These are phyloP conservation scores for Penstemon barbatus DNA, from an alignment of 257 asterid species.

Conservation along the genomic window DNA sequence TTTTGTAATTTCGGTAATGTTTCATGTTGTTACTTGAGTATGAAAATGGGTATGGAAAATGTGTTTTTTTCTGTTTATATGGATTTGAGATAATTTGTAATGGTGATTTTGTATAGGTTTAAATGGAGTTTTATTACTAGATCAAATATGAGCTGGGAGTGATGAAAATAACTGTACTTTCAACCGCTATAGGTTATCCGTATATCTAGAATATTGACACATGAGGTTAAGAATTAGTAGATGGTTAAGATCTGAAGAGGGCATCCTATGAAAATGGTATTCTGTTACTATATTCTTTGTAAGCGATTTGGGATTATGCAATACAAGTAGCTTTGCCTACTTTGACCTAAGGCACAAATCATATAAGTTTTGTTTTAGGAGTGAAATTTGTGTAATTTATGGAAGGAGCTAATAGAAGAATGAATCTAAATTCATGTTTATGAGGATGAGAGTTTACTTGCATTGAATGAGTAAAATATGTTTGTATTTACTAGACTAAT, in stretches of 20 bases:
- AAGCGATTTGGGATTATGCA: background rate
- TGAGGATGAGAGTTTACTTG: background rate
- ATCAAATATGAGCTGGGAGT: constrained; percentile 6
- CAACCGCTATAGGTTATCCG: background rate
- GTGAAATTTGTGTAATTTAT: background rate
- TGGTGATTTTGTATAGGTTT: constrained; percentile 13
- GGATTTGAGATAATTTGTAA: constrained; percentile 5
- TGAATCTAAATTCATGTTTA: background rate
- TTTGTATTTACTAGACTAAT: background rate
- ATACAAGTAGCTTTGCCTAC: background rate
- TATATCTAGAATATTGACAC: background rate
- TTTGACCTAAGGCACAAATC: constrained; percentile 3
- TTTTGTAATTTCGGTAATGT: background rate
- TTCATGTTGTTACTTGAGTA: background rate
- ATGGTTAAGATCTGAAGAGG: background rate
- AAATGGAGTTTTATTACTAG: background rate
- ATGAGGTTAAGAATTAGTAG: background rate
- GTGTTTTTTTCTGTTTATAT: background rate
- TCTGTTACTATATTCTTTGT: background rate
- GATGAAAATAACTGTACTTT: background rate
- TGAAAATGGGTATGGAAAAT: background rate
- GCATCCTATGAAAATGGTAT: background rate
- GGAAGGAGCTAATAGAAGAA: background rate
- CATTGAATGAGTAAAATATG: background rate
- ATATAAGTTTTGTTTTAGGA: background rate